These are phyloP conservation scores for Penicillium sp. DNA, from an alignment of 2,329 filamentous ascomycete genomes.

Conservation along the genomic window DNA sequence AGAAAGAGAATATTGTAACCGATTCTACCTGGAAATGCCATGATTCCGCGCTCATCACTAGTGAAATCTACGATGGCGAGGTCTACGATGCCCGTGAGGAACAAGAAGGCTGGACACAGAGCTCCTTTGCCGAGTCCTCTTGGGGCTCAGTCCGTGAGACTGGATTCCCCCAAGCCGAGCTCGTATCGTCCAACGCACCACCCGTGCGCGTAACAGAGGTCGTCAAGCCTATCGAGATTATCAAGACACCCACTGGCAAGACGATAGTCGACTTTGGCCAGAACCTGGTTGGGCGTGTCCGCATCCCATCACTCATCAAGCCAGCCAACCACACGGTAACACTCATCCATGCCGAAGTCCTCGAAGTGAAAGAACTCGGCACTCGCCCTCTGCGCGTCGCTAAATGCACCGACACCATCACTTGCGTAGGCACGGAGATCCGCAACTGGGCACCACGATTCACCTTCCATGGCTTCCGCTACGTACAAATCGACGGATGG, in stretches of 20 bases:
- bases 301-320: conserved; percentile 32
- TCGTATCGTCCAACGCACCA: conserved; percentile 42
- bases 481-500: conserved; percentile 35
- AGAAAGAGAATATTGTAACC: conserved; percentile 12
- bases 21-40: conserved; percentile 29
- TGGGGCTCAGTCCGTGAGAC: conserved; percentile 35
- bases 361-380: conserved; percentile 51
- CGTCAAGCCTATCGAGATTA: conserved; percentile 28
- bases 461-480: conserved; percentile 58
- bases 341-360: conserved; percentile 57
- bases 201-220: conserved; percentile 45
- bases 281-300: conserved; percentile 57
- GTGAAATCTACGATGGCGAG: conserved; percentile 51
- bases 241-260: conserved; percentile 46
- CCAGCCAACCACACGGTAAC: conserved; percentile 22
- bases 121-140: conserved; percentile 24
- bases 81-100: conserved; percentile 48
- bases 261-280: conserved; percentile 60
- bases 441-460: conserved; percentile 50
- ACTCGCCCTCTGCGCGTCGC: conserved; percentile 49
- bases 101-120: conserved; percentile 10
- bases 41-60: conserved; percentile 23
- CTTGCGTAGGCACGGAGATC: conserved; percentile 32
- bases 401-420: conserved; percentile 45
- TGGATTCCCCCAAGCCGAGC: conserved; percentile 30